A percentile compares a stretch with the other conserved stretches of the same genome.
These are phyloP conservation scores for Melaleuca alternifolia DNA, from an alignment of 345 rosid species.

Conservation along the genomic window DNA sequence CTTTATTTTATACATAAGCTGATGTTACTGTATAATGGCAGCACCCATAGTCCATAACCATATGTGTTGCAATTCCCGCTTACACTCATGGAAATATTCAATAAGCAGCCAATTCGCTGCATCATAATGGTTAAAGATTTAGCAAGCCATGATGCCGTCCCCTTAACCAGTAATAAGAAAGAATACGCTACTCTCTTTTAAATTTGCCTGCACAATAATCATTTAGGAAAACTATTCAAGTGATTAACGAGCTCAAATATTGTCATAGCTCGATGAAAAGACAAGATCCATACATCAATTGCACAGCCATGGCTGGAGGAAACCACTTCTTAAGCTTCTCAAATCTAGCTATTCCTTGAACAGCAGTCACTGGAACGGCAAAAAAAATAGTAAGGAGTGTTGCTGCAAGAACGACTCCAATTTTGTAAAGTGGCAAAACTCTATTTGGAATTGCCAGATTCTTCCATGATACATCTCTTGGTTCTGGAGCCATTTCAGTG, in stretches of 20 bases:
- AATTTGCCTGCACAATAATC: background rate
- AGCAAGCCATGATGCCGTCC: background rate
- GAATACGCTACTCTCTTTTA: background rate
- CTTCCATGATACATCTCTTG: conserved; percentile 74
- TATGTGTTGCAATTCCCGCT: background rate
- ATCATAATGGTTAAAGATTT: background rate
- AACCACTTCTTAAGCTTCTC: conserved; percentile 88
- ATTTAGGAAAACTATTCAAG: background rate
- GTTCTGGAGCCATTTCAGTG: conserved; percentile 83
- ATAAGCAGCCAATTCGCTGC: background rate
- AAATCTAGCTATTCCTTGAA: conserved; percentile 82
- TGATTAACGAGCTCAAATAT: background rate
- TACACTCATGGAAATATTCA: background rate
- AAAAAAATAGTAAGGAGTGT: conserved; percentile 74
- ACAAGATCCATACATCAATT: conserved; percentile 48
- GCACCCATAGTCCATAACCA: background rate
- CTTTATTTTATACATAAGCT: background rate
- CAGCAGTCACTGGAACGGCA: conserved; percentile 85
- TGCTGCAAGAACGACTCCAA: conserved; percentile 62
- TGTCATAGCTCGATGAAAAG: background rate
- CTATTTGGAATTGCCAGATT: conserved; percentile 46
- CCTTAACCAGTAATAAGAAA: background rate
- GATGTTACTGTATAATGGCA: background rate
- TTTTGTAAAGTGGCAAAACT: conserved; percentile 45
- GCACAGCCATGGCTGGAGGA: conserved; percentile 69